phyloP scores from a whole-genome alignment of 352 stramenopile species.

The Phytophthora chlamydospora region DNA sequence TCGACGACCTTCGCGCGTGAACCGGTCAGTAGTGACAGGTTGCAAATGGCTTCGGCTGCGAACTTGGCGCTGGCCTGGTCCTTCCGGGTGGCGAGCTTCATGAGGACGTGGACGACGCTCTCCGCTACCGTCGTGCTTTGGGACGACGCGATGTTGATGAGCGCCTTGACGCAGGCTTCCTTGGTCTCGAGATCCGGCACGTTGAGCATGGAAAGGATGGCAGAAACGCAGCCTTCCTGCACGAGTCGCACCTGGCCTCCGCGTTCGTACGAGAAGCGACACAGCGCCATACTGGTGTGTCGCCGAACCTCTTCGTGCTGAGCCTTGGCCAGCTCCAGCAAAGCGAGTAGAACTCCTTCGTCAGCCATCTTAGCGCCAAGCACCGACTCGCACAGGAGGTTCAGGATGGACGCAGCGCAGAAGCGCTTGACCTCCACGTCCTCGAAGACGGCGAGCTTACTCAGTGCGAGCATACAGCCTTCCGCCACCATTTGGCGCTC shows the following conservation, averaged over 20 bases:
- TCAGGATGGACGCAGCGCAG: constrained; percentile 82
- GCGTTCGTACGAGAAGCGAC: constrained; percentile 83
- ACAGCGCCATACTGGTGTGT: constrained; percentile 85
- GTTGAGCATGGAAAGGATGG: constrained; percentile 88
- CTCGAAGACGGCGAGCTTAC: constrained; percentile 77
- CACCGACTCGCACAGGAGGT: constrained; percentile 63
- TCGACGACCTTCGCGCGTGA: constrained; percentile 78
- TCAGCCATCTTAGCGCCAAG: constrained; percentile 68
- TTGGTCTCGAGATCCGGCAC: constrained; percentile 80
- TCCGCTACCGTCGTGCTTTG: constrained; percentile 67
- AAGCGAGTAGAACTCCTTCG: constrained; percentile 70
- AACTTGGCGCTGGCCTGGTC: constrained; percentile 64
- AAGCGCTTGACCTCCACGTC: constrained; percentile 85
- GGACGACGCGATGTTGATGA: constrained; percentile 86
- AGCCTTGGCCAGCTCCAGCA: constrained; percentile 81
- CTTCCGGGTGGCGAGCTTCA: constrained; percentile 78
- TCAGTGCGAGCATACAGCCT: constrained; percentile 76
- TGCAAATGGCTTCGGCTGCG: constrained; percentile 75
- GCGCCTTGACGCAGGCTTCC: constrained; percentile 81
- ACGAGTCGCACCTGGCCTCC: constrained; percentile 72
- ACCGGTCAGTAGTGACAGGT: constrained; percentile 73
- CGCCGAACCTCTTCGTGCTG: constrained; percentile 82
- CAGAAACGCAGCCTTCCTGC: constrained; percentile 82
- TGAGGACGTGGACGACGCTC: constrained; percentile 77
- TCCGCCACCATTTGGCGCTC: constrained; percentile 81